Conservation (phyloP, 345 rosid genomes). For the Heritiera fomes region DNA sequence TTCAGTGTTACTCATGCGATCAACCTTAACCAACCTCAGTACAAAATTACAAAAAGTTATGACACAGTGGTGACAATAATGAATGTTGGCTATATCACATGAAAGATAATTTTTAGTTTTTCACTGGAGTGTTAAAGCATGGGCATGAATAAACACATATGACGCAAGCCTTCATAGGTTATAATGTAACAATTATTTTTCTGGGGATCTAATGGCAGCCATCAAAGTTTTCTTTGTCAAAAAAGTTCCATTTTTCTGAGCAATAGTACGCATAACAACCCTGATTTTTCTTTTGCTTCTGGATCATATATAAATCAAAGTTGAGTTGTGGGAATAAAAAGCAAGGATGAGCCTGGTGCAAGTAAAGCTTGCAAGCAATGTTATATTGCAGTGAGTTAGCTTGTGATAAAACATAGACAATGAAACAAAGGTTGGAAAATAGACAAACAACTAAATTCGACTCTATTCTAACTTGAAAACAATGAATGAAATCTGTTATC, state of each 20-base stretch:
- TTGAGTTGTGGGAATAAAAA: neutral
- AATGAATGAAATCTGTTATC: neutral
- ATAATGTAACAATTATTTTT: neutral
- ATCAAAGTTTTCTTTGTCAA: neutral
- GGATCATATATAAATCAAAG: neutral
- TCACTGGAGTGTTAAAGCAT: neutral
- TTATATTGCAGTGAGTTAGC: neutral
- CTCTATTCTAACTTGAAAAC: neutral
- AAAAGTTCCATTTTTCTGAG: neutral
- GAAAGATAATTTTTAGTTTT: neutral
- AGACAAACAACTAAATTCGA: neutral
- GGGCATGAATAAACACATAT: neutral
- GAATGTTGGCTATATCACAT: neutral
- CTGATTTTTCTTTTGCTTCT: neutral
- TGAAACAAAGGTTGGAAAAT: neutral
- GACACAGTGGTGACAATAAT: neutral
- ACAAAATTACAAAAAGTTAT: neutral
- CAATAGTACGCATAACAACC: neutral
- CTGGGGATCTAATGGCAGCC: neutral
- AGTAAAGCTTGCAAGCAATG: neutral
- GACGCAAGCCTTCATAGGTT: neutral
- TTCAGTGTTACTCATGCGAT: neutral
- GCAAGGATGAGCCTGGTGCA: neutral
- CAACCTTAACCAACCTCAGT: neutral
- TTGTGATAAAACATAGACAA: neutral